Base-by-base conservation (phyloP, 768 basidiomycete genomes). In the Chalciporus piperatus region DNA sequence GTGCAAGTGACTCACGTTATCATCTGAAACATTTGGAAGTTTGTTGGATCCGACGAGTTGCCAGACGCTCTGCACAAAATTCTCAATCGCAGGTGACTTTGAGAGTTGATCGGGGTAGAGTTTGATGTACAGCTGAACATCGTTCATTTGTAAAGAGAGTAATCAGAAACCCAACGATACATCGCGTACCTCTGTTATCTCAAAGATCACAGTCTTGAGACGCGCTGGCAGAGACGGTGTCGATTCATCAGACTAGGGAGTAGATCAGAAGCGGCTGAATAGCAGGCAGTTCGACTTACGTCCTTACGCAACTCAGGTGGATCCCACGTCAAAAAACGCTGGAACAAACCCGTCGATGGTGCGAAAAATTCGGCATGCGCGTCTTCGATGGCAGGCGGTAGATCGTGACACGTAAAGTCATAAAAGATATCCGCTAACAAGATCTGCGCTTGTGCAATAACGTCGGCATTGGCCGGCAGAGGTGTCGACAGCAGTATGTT, bases 321-420 rank as follows among this genome's bases (percentile, higher is more conserved):
- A 61, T 93, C 82, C 91, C 91, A 96, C 5, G 74, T 72, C 55
- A 98, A 70, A 60, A 97, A 90, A 50, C 78, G 80, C 52, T 92
- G 82, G 65, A 98, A 88, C 74, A 83, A 84, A 2, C 89, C 89
- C 3, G 68, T 72, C 0, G 72, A 72, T 1, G 83, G 74, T 4
- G 77, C 84, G 68, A 98, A 97, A 67, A 96, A 97, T 54, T 87
- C 81, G 17, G 78, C 74, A 52, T 94, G 83, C 23, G 83, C 75
- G 62, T 98, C 97, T 66, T 99, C 97, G 60, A 99, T 85, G 57
- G 85, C 87, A 13, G 93, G 92, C 4, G 95, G 97, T 16, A 98
- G 76, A 70, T 99, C 97, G 57, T 98, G 96, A 59, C 89, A 90
- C 2, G 89, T 93, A 57, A 99, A 82, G 69, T 98, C 97, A 62